Evolutionary conservation across 148 eudicot species (phyloP), one percentile per base, ranked within the genome.

Genomic region (Oxyria digyna): DNA sequence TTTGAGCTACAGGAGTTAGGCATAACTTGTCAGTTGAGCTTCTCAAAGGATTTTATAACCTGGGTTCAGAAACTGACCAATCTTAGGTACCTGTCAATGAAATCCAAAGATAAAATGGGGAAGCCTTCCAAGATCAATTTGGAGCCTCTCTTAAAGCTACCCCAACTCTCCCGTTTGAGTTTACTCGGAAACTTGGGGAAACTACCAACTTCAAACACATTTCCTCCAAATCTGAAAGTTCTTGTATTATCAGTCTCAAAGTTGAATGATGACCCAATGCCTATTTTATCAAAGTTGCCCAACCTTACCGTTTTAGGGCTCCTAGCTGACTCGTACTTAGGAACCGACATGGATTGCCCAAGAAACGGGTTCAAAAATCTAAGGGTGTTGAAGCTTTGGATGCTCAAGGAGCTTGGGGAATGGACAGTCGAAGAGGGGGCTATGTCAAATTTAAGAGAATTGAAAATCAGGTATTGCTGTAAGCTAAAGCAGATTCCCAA

Each of bases 371-470:
- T 83, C 43, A 7, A 0, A 2, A 72, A 69, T 68, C 82, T 83
- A 17, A 27, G 54, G 10, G 78, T 78, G 15, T 67, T 83, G 48
- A 83, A 81, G 67, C 73, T 83, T 12, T 83, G 87, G 87, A 78
- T 69, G 81, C 74, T 83, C 75, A 57, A 63, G 75, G 52, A 76
- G 8, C 57, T 83, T 70, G 54, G 42, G 26, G 48, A 74, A 8
- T 83, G 75, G 84, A 69, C 4, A 4, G 70, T 83, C 70, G 31
- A 72, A 43, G 71, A 42, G 23, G 79, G 72, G 12, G 82, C 74
- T 46, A 78, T 83, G 82, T 66, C 72, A 20, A 33, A 49, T 23
- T 75, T 83, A 26, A 76, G 42, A 55, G 80, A 81, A 38, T 38
- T 81, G 41, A 37, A 78, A 13, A 74, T 83, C 67, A 72, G 87